phyloP scores from a whole-genome alignment of 2,329 filamentous ascomycete genomes.

The Pezicula carpinea region DNA sequence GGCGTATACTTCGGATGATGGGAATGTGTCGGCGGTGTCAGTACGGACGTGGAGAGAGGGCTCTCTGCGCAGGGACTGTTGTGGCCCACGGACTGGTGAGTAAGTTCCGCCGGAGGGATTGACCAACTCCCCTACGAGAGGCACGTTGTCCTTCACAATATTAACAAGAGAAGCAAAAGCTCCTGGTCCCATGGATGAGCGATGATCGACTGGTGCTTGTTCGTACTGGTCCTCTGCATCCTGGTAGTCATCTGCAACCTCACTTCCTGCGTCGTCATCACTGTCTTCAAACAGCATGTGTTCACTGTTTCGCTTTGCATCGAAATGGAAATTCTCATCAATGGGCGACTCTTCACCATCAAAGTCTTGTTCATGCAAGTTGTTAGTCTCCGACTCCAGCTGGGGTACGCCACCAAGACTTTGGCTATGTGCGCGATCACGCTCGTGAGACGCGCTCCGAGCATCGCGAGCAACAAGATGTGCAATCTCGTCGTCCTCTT shows the following conservation, averaged over 20 bases:
- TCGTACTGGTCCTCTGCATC: background rate
- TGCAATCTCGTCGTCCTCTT: background rate
- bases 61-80: background rate
- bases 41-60: constrained; percentile 10
- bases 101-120: background rate
- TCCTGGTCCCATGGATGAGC: constrained; percentile 5
- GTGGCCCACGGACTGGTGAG: background rate
- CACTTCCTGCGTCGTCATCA: background rate
- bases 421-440: no score
- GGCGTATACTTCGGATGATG: constrained; percentile 19
- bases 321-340: constrained; percentile 2
- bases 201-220: background rate
- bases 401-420: background rate
- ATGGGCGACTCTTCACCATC: background rate
- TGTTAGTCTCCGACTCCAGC: background rate
- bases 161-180: constrained; percentile 4
- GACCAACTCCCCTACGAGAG: background rate
- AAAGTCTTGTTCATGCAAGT: background rate
- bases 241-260: background rate
- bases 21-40: constrained; percentile 21
- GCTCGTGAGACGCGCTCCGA: no score
- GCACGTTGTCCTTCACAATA: constrained; percentile 5
- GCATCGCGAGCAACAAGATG: background rate
- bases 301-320: constrained; percentile 1
- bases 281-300: background rate